Base-by-base conservation (phyloP, 1,139 yeast species). In the Keqinozyma sinolaborantium region DNA sequence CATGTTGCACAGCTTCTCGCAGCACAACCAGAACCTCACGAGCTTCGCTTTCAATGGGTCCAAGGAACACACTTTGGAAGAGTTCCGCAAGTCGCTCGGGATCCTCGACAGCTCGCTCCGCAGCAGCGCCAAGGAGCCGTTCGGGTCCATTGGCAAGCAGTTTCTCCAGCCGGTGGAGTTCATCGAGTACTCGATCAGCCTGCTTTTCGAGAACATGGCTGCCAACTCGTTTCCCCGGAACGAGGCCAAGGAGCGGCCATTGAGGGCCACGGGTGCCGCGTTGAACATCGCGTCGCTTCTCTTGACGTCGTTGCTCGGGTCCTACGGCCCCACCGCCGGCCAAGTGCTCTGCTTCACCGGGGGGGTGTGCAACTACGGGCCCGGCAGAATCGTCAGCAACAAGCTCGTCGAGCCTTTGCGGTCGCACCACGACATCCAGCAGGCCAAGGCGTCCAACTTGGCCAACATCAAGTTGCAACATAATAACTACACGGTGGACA, bases 241-340 rank as follows among this genome's bases (percentile, higher is more conserved):
- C 6, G 50, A 50, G 14, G 64, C 65, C 29, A 64, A 60, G 33
- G 70, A 71, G 39, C 66, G 94, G 45, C 66, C 73, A 2, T 60
- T 61, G 16, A 64, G 90, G 42, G 67, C 81, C 16, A 79, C 87
- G 0, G 94, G 92, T 0, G 53, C 77, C 25, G 90, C 90, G 3
- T 44, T 83, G 20, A 75, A 77, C 40, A 58, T 82, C n/a, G 83
- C 86, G 0, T 51, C 74, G 2, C 61, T 70, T 28, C 48, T 83
- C 8, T 50, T 82, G 21, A 71, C 70, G 32, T 51, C 70, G 1
- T 50, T 67, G 12, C 46, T 68, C 25, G 73, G 71, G 2, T 64
- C 62, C 7, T 47, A 45, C 6, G 48, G 51, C 7, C 60, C 73
- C 1, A 61, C 73, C 8, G 87, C 87, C 0, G 78, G 84, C 0